A percentile compares a stretch with the other conserved stretches of the same genome.
Conservation (phyloP, 164 flowering plant species). For the Sedum album region DNA sequence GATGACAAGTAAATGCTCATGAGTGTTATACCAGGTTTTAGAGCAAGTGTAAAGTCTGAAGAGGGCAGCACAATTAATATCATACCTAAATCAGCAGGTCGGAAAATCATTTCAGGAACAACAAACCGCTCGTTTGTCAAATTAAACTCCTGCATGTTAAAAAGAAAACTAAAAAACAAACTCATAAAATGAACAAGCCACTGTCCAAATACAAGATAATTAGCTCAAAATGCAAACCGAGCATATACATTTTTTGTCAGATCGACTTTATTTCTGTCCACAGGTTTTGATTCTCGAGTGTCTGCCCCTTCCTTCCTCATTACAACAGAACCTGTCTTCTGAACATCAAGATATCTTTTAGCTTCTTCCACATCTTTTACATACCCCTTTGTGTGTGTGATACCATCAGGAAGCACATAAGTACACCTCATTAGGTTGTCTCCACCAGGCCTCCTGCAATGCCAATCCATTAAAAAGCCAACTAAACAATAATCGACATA, state of each 20-base stretch:
- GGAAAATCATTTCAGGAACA: conserved; percentile 97
- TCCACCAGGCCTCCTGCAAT: conserved; percentile 55
- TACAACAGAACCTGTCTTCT: conserved; percentile 20
- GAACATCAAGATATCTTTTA: conserved; percentile 37
- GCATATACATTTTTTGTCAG: conserved; percentile 58
- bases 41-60: background rate
- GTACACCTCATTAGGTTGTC: conserved; percentile 65
- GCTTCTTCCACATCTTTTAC: conserved; percentile 71
- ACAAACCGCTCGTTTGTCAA: conserved; percentile 93
- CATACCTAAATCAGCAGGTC: conserved; percentile 90
- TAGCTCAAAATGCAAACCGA: background rate
- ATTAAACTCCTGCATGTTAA: conserved; percentile 62
- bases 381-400: conserved; percentile 71
- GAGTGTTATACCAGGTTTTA: background rate
- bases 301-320: conserved; percentile 27
- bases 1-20: background rate
- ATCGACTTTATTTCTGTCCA: conserved; percentile 53
- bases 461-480: background rate
- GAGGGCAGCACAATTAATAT: conserved; percentile 10
- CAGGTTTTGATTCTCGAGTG: conserved; percentile 22
- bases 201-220: background rate
- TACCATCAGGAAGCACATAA: conserved; percentile 93
- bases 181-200: background rate
- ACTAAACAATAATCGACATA: background rate
- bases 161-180: conserved; percentile 4